Evolutionary conservation across 768 basidiomycete species (phyloP).

Genomic region (Mycena chlorophos): DNA sequence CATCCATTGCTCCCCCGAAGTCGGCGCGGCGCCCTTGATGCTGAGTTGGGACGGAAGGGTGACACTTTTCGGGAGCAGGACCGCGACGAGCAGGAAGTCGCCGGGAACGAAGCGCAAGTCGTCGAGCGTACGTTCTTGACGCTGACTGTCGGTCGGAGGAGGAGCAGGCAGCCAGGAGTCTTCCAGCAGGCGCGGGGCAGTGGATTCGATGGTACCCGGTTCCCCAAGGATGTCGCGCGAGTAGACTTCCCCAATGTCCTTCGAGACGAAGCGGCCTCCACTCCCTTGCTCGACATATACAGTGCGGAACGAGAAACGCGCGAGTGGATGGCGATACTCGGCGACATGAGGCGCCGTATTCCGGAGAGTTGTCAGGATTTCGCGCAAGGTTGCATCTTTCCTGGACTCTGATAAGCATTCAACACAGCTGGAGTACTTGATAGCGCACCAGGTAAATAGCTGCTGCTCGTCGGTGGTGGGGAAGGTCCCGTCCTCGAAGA

Average conservation of each 20-base stretch:
- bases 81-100: constrained; percentile 74
- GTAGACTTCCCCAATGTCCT: constrained; percentile 80
- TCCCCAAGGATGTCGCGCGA: constrained; percentile 85
- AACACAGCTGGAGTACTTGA: background rate
- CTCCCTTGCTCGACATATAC: constrained; percentile 74
- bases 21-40: constrained; percentile 45
- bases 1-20: constrained; percentile 33
- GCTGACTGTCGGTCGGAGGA: constrained; percentile 44
- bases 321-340: constrained; percentile 80
- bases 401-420: constrained; percentile 36
- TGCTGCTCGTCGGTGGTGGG: constrained; percentile 83
- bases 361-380: constrained; percentile 77
- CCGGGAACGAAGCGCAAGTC: constrained; percentile 80
- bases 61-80: constrained; percentile 70
- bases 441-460: constrained; percentile 71
- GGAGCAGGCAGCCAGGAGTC: constrained; percentile 38
- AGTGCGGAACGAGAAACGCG: constrained; percentile 77
- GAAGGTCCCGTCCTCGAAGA: constrained; percentile 76
- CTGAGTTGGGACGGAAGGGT: constrained; percentile 51
- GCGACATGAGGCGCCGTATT: constrained; percentile 63
- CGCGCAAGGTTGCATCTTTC: constrained; percentile 81
- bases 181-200: constrained; percentile 62
- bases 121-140: constrained; percentile 72
- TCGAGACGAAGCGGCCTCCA: constrained; percentile 70
- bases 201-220: constrained; percentile 57